phyloP scores from a whole-genome alignment of 2,329 filamentous ascomycete species.

The Botrytis pseudocinerea region DNA sequence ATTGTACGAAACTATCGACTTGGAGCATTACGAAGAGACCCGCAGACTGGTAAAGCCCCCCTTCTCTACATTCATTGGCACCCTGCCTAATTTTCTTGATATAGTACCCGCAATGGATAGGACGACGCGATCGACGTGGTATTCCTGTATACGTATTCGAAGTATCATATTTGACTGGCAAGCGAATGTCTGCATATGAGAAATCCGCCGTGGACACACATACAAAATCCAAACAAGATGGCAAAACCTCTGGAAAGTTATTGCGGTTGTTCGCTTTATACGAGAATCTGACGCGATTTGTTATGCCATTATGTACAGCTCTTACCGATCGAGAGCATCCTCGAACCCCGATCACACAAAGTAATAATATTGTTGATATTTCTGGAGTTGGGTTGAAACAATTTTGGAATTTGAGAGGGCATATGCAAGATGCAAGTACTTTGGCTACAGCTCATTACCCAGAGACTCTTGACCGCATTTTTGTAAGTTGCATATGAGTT shows the following conservation, averaged over 20 bases:
- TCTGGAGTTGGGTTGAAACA: slow-evolving; percentile 83
- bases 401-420: slow-evolving; percentile 91
- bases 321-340: slow-evolving; percentile 69
- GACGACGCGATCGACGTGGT: slow-evolving; percentile 83
- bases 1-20: slow-evolving; percentile 83
- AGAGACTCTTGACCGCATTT: slow-evolving; percentile 85
- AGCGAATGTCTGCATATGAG: slow-evolving; percentile 78
- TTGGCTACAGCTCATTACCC: slow-evolving; percentile 93
- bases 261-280: slow-evolving; percentile 89
- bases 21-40: slow-evolving; percentile 80
- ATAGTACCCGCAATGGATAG: slow-evolving; percentile 93
- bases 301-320: slow-evolving; percentile 79
- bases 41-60: slow-evolving; percentile 63
- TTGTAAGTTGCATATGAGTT: slow-evolving; percentile 42
- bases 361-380: slow-evolving; percentile 94
- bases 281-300: slow-evolving; percentile 87
- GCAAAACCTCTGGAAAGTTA: slow-evolving; percentile 71
- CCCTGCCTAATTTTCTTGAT: slow-evolving; percentile 26
- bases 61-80: slow-evolving; percentile 27
- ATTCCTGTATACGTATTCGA: slow-evolving; percentile 93
- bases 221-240: slow-evolving; percentile 62
- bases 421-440: slow-evolving; percentile 90
- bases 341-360: slow-evolving; percentile 85
- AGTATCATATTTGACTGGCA: slow-evolving; percentile 78
- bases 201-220: slow-evolving; percentile 56